Evolutionary conservation across 1,139 yeast species (phyloP).

Genomic region (Geotrichum aggregatum): DNA sequence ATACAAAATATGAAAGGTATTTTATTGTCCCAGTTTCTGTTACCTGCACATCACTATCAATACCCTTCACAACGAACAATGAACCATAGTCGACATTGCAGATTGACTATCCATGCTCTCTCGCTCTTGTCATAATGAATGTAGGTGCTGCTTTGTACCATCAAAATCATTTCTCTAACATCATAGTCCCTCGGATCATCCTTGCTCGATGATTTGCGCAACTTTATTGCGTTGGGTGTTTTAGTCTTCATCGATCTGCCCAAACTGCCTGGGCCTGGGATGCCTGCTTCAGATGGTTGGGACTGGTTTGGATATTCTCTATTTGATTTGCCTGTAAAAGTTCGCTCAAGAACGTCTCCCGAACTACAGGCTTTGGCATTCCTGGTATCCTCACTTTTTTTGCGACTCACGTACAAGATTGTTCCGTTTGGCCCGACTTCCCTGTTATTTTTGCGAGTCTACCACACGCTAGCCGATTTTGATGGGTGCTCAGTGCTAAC

Average conservation of each 20-base stretch:
- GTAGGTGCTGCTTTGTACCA: background rate
- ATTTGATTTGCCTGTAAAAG: conserved; percentile 11
- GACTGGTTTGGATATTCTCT: conserved; percentile 45
- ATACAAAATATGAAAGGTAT: no score
- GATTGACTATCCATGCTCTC: background rate
- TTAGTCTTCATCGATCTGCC: conserved; percentile 47
- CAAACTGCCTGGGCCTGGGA: conserved; percentile 32
- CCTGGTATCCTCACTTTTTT: conserved; percentile 42
- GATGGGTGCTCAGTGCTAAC: conserved; percentile 39
- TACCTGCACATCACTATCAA: no score
- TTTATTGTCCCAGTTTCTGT: no score
- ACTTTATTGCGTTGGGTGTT: conserved; percentile 46
- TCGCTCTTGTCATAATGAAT: background rate
- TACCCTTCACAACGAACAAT: no score
- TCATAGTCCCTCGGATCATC: background rate
- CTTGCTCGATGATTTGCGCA: conserved; percentile 12
- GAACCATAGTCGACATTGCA: no score
- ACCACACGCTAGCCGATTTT: conserved; percentile 48
- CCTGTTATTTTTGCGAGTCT: conserved; percentile 43
- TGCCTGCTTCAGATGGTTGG: conserved; percentile 48
- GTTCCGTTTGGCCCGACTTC: conserved; percentile 14
- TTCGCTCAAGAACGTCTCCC: conserved; percentile 29
- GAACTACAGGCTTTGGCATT: conserved; percentile 39
- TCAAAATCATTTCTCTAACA: background rate
- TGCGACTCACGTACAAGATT: conserved; percentile 47